Percentiles rank a stretch among this genome's conserved stretches.
Conservation (phyloP, 768 basidiomycete genomes). For the Lanmaoa rubissima region DNA sequence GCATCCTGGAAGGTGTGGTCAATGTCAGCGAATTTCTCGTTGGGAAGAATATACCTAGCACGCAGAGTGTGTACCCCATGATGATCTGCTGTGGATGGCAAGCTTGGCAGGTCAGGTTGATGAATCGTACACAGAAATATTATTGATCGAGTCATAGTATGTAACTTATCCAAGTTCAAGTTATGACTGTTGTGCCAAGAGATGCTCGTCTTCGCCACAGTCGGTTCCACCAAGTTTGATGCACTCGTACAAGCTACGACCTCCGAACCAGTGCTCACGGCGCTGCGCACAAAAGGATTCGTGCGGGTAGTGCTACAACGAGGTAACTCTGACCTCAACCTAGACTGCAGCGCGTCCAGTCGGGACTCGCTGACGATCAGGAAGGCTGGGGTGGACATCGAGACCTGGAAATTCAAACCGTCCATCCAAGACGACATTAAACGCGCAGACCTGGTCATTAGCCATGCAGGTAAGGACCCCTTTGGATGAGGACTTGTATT, state of each 20-base stretch:
- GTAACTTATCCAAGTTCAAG: too few relatives aligned
- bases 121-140: neutral
- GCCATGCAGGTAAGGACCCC: slow-evolving; percentile 78
- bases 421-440: slow-evolving; percentile 65
- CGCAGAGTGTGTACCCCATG: slow-evolving; percentile 93
- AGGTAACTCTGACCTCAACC: slow-evolving; percentile 58
- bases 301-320: slow-evolving; percentile 68
- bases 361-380: slow-evolving; percentile 13
- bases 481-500: neutral
- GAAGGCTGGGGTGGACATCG: slow-evolving; percentile 49
- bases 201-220: slow-evolving; percentile 67
- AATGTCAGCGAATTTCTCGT: slow-evolving; percentile 9
- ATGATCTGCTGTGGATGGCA: neutral
- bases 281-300: slow-evolving; percentile 56
- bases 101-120: neutral
- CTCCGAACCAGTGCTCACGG: slow-evolving; percentile 54
- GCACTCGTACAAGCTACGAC: slow-evolving; percentile 61
- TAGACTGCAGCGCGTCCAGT: slow-evolving; percentile 20
- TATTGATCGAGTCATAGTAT: slow-evolving; percentile 7
- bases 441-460: slow-evolving; percentile 76
- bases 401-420: slow-evolving; percentile 73
- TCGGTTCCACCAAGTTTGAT: slow-evolving; percentile 89
- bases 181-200: neutral
- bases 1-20: slow-evolving; percentile 60
- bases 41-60: slow-evolving; percentile 55